Evolutionary conservation across 1,139 yeast genomes (phyloP).

Genomic region (Lodderomyces orthopsilosis): DNA sequence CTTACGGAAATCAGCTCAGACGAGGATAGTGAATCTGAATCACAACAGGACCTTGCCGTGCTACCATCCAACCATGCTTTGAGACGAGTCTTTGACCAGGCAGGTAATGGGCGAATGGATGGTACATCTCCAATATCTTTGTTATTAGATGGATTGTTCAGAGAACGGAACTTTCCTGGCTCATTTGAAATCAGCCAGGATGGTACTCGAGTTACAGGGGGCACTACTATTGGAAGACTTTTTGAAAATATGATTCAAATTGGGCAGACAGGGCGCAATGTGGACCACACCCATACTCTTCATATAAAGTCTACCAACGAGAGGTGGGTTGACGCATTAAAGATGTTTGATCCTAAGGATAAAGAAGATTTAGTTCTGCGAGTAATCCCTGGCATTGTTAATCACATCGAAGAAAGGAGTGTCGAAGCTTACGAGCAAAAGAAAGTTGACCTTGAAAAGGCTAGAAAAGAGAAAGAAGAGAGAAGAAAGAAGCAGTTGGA

Average conservation of each 20-base stretch:
- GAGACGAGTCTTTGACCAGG: constrained; percentile 13
- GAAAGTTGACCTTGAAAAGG: constrained; percentile 28
- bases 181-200: constrained; percentile 19
- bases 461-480: constrained; percentile 30
- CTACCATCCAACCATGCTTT: constrained; percentile 10
- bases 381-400: constrained; percentile 51
- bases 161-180: constrained; percentile 17
- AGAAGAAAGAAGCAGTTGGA: constrained; percentile 27
- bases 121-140: constrained; percentile 14
- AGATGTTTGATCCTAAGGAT: constrained; percentile 46
- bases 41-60: constrained; percentile 20
- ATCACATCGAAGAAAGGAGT: constrained; percentile 51
- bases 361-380: constrained; percentile 40
- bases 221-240: constrained; percentile 23
- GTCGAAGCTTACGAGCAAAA: constrained; percentile 26
- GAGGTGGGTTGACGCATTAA: constrained; percentile 66
- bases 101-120: constrained; percentile 13
- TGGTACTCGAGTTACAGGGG: constrained; percentile 7
- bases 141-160: constrained; percentile 16
- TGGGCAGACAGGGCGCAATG: constrained; percentile 12
- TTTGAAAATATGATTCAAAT: constrained; percentile 27
- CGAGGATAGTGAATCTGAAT: constrained; percentile 11
- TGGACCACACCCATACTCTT: constrained; percentile 20
- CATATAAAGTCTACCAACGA: constrained; percentile 58
- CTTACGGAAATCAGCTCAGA: constrained; percentile 23